phyloP scores from a whole-genome alignment of 176 grass and related monocot species.

The Lolium rigidum region DNA sequence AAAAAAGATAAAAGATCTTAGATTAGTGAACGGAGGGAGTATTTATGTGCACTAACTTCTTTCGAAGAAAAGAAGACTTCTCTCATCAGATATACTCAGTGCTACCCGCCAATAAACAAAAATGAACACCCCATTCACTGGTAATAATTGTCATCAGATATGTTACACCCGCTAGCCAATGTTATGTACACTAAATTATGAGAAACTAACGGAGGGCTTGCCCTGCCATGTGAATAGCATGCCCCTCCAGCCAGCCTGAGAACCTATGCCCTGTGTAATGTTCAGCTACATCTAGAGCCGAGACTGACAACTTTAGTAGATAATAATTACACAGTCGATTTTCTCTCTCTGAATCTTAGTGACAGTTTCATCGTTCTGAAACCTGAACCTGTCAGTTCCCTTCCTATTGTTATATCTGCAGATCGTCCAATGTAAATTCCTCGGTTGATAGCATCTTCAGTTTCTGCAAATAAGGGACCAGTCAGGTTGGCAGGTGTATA shows the following conservation, averaged over 20 bases:
- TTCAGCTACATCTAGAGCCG: constrained; percentile 1
- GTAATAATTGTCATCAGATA: background rate
- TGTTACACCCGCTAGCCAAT: constrained; percentile 9
- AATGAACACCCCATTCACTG: background rate
- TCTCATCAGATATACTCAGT: background rate
- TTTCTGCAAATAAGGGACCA: constrained; percentile 65
- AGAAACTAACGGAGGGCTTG: background rate
- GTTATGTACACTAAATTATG: constrained; percentile 33
- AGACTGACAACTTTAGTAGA: background rate
- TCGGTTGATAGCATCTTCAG: constrained; percentile 70
- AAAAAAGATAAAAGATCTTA: no score
- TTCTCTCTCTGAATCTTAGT: no score
- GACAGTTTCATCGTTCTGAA: no score
- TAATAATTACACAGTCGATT: constrained; percentile 31
- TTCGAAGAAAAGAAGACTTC: background rate
- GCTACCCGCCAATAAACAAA: background rate
- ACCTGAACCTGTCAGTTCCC: background rate
- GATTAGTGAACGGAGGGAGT: no score
- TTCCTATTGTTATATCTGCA: constrained; percentile 62
- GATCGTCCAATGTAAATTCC: constrained; percentile 77
- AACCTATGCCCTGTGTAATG: constrained; percentile 1
- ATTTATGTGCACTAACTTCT: no score
- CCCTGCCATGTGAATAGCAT: background rate
- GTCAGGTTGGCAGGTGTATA: constrained; percentile 2
- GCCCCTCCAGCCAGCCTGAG: background rate